Evolutionary conservation across 1,284 basidiomycete genomes (phyloP).

Genomic region (Melampsora americana): DNA sequence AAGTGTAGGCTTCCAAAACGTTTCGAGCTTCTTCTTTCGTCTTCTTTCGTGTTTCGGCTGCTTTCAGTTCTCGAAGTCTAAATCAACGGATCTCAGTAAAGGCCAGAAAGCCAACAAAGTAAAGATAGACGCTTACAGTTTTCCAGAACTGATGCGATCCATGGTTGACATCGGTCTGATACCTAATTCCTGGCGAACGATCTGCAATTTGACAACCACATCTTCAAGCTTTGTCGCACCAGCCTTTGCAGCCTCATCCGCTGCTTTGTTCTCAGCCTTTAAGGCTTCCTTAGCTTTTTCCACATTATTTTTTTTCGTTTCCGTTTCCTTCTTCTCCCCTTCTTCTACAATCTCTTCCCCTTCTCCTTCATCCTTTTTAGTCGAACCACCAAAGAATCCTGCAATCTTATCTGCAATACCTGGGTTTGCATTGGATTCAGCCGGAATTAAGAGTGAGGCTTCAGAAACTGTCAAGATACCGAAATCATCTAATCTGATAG

Average conservation of each 20-base stretch:
- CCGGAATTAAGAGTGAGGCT: conserved; percentile 68
- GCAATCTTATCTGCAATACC: conserved; percentile 68
- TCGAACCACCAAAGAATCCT: conserved; percentile 70
- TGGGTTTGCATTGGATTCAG: conserved; percentile 42
- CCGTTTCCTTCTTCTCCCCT: conserved; percentile 44
- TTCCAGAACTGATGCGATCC: conserved; percentile 38
- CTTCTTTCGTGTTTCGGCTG: conserved; percentile 71
- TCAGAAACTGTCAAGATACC: conserved; percentile 65
- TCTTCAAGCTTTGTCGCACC: conserved; percentile 16
- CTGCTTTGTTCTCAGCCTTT: conserved; percentile 31
- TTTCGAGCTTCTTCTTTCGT: conserved; percentile 87
- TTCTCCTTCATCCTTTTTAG: conserved; percentile 48
- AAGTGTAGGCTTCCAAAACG: conserved; percentile 84
- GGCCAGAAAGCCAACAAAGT: neutral
- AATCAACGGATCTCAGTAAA: neutral
- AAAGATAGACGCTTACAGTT: conserved; percentile 28
- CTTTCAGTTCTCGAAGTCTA: conserved; percentile 74
- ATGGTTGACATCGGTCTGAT: conserved; percentile 36
- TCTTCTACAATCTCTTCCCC: conserved; percentile 26
- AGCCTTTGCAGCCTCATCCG: conserved; percentile 18
- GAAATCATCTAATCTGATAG: conserved; percentile 73
- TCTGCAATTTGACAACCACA: conserved; percentile 26
- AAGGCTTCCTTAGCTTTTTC: conserved; percentile 53
- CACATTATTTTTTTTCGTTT: conserved; percentile 46
- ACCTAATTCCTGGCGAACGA: conserved; percentile 27